Base-by-base conservation (phyloP, 208 protist species). In the Trypanosoma melophagium region DNA sequence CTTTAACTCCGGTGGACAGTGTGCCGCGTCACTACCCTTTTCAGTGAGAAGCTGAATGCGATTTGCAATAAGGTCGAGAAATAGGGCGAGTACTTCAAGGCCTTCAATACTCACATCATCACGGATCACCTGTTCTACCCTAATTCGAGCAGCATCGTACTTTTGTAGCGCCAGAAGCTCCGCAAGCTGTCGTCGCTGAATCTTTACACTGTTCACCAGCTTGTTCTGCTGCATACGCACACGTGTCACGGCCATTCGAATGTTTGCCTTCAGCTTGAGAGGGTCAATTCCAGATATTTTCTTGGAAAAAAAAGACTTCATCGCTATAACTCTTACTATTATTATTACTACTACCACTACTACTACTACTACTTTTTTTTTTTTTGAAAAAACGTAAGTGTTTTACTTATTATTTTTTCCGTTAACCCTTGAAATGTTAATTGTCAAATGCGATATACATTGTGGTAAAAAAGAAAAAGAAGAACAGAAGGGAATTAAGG, bases 211-310 rank as follows among this genome's bases (percentile, higher is more conserved):
- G 76, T 96, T 97, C 3, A 87, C 66, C 40, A 89, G 60, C 76
- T 97, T 97, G 74, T 91, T 94, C 62, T 90, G 86, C 62, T 94
- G 90, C 81, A 94, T 90, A n/a, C 71, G 66, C 7, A 97, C 67
- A 19, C 93, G 90, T 41, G 89, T 91, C 10, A 84, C 69, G 25
- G 85, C 87, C 93, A 97, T 97, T 17, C 83, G 85, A 44, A 92
- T 77, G 62, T 77, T 86, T 21, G 89, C 83, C 66, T 87, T 89
- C 51, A 91, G 74, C 75, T 92, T 93, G 38, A 64, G 56, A 0
- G 79, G 52, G 60, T 95, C 84, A 66, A 94, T 94, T 13, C 52
- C 68, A 16, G 58, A 40, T 80, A 71, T 71, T 45, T 80, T 78
- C 35, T 83, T 74, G 31, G 84, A 71, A 24, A 86, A 88, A 44